Percentiles rank a stretch among this genome's conserved stretches.
These are phyloP conservation scores for Botryotinia globosa DNA, from an alignment of 2,329 filamentous ascomycete species.

Conservation along the genomic window DNA sequence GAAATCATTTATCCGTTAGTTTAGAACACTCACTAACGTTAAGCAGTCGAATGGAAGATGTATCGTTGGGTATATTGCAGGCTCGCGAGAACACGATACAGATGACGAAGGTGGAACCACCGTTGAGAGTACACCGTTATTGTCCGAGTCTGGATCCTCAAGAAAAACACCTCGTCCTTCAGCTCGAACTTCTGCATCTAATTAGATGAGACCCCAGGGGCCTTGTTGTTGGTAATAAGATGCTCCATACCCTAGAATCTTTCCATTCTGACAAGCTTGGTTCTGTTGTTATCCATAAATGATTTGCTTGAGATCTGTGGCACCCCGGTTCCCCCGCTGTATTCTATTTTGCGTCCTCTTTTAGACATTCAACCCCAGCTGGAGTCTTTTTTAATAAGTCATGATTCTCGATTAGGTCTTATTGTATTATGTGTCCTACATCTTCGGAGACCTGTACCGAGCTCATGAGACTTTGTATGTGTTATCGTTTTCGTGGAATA, in stretches of 20 bases:
- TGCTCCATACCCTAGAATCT: neutral
- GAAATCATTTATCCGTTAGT: neutral
- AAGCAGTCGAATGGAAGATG: constrained; percentile 21
- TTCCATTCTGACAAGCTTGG: neutral
- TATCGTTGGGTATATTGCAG: constrained; percentile 24
- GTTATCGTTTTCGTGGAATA: neutral
- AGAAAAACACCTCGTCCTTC: neutral
- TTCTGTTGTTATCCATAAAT: neutral
- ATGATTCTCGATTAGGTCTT: neutral
- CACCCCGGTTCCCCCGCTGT: neutral
- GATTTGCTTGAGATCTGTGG: neutral
- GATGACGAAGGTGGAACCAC: constrained; percentile 26
- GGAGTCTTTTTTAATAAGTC: neutral
- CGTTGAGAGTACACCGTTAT: constrained; percentile 22
- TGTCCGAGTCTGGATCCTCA: constrained; percentile 13
- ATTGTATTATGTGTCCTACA: neutral
- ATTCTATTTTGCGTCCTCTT: neutral
- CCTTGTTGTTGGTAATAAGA: neutral
- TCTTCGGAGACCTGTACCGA: neutral
- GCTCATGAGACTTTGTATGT: neutral
- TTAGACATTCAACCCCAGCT: neutral
- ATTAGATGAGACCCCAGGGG: neutral
- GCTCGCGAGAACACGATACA: constrained; percentile 19
- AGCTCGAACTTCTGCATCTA: constrained; percentile 6
- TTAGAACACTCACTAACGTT: constrained; percentile 11